Base-by-base conservation (phyloP, 192 early-diverging fungal genomes). In the Kappamyces sp. region DNA sequence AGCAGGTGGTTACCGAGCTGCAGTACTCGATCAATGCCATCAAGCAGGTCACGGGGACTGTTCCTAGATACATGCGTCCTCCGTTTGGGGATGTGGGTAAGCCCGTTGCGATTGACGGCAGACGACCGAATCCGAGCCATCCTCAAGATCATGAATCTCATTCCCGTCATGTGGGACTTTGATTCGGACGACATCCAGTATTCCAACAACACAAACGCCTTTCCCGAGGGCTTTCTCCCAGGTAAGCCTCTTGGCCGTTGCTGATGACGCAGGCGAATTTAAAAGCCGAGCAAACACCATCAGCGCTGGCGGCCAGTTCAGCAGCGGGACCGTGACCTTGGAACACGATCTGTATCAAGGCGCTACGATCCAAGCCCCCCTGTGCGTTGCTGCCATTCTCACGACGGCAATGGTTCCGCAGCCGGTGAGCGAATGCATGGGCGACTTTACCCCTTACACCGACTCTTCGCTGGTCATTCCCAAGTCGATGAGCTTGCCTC, bases 61-160 rank as follows among this genome's bases (percentile, higher is more conserved):
- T 70, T 55, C 74, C 81, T 58, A 35, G 51, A 40, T 70, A 74
- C 64, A 80, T 70, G 71, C 76, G 87, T n/a, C 84, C 84, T 13
- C 83, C 87, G 13, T 83, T 83, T 49, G 86, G 86, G 8, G 86
- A 90, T 58, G 66, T 86, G 38, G 87, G 89, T 60, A 82, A 89
- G 64, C 83, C 85, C 53, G 77, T 89, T 23, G 23, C 23, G 23
- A 23, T 23, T 23, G 23, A 23, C 23, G 23, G 23, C 23, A 23
- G 57, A 80, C 49, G 74, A 80, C 43, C 70, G 78, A 57, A 71
- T 80, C 40, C 62, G 78, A 41, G 64, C 60, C 51, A 80, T 80
- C 60, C 66, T 73, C 13, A 71, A 67, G 46, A 72, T 75, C 32
- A 65, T 80, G 49, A 76, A 76, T 32, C 76, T 58, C 3, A 72